phyloP scores from a whole-genome alignment of 345 rosid genomes.

The Eucalyptus pumila region DNA sequence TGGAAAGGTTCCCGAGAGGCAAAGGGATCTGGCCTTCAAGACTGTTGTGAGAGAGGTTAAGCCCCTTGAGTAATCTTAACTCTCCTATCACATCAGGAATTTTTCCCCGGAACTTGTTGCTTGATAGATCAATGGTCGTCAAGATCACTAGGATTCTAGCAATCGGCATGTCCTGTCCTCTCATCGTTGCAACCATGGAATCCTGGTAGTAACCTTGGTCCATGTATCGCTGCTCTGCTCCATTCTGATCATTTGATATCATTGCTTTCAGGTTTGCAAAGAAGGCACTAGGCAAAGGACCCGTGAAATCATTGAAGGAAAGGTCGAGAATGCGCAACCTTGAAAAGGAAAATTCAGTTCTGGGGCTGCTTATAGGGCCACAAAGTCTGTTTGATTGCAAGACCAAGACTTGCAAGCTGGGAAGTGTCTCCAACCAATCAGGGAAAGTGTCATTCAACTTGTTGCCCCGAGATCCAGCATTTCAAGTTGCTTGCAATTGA shows the following conservation, averaged over 20 bases:
- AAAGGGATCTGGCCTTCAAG: not conserved
- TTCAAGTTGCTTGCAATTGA: not conserved
- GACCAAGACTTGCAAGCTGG: not conserved
- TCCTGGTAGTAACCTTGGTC: not conserved
- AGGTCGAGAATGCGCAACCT: conserved; percentile 1
- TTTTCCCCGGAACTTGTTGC: not conserved
- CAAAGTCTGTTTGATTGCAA: not conserved
- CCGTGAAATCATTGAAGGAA: conserved; percentile 1
- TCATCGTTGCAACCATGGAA: not conserved
- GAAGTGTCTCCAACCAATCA: not conserved
- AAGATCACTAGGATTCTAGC: not conserved
- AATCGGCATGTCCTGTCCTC: not conserved
- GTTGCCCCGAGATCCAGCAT: conserved; percentile 5
- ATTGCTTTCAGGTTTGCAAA: not conserved
- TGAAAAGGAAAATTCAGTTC: not conserved
- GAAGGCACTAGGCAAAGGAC: not conserved
- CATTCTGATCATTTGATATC: not conserved
- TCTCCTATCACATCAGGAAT: not conserved
- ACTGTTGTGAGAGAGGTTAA: not conserved
- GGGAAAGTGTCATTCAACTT: conserved; percentile 1
- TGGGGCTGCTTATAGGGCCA: not conserved
- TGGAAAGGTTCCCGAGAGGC: not conserved
- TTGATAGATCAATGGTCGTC: not conserved
- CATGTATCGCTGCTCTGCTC: not conserved
- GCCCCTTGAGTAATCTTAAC: not conserved